These are phyloP conservation scores for Umbelopsis sp. DNA, from an alignment of 192 early-diverging fungal genomes.

Conservation along the genomic window DNA sequence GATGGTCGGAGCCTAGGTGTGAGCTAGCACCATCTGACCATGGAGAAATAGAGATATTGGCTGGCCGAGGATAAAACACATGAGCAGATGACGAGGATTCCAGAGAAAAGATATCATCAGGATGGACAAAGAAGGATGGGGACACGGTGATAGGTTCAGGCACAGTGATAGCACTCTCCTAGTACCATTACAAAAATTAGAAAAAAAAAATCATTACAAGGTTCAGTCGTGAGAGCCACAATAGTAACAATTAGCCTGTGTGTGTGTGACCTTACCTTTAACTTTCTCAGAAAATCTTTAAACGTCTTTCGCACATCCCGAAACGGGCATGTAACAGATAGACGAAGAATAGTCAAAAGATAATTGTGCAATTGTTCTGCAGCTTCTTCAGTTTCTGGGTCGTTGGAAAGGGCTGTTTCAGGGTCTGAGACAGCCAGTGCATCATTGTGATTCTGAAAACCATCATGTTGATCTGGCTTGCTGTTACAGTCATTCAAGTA, in stretches of 20 bases:
- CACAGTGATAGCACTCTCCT: constrained; percentile 44
- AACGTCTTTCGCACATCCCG: constrained; percentile 54
- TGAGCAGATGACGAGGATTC: constrained; percentile 36
- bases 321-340: constrained; percentile 53
- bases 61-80: constrained; percentile 33
- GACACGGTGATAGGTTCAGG: constrained; percentile 49
- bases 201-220: constrained; percentile 27
- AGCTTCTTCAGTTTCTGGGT: constrained; percentile 26
- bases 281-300: constrained; percentile 42
- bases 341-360: constrained; percentile 49
- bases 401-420: not conserved
- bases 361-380: constrained; percentile 46
- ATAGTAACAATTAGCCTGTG: constrained; percentile 28
- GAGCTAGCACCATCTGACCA: constrained; percentile 27
- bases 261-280: constrained; percentile 38
- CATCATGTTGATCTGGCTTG: not conserved
- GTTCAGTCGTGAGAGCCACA: constrained; percentile 44
- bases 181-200: not conserved
- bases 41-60: constrained; percentile 46
- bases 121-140: constrained; percentile 56
- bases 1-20: constrained; percentile 13
- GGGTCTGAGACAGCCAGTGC: not conserved
- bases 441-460: no score
- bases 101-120: constrained; percentile 53
- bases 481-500: not conserved